Conservation (phyloP, 345 rosid species). For the Limnanthes douglasii region DNA sequence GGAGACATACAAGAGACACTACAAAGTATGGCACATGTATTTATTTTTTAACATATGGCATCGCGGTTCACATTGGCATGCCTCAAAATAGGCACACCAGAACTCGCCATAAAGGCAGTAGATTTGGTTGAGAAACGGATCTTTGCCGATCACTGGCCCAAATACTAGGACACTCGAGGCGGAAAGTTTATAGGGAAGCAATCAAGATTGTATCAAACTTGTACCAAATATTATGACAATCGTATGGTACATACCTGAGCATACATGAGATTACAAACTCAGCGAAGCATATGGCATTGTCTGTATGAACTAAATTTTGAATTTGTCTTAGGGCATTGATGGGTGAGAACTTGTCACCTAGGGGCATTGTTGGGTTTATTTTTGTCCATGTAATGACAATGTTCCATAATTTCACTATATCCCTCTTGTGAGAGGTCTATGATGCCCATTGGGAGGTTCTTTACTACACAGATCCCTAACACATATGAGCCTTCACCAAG, state of each 20-base stretch:
- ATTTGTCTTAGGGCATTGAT: too few species aligned
- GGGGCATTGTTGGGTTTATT: too few species aligned
- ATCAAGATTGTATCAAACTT: slow-evolving; percentile 63
- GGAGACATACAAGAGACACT: background rate
- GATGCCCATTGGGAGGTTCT: too few species aligned
- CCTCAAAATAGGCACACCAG: slow-evolving; percentile 64
- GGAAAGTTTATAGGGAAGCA: slow-evolving; percentile 78
- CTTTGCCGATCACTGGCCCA: slow-evolving; percentile 59
- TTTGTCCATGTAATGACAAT: too few species aligned
- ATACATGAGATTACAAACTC: slow-evolving; percentile 54
- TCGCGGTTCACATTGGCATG: slow-evolving; percentile 78
- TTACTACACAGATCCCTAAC: too few species aligned
- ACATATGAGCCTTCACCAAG: too few species aligned
- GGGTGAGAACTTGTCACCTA: too few species aligned
- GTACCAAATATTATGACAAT: too few species aligned
- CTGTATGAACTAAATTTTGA: slow-evolving; percentile 61
- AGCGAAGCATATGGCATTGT: slow-evolving; percentile 56
- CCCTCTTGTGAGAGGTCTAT: too few species aligned
- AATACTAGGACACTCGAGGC: slow-evolving; percentile 65
- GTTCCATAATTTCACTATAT: too few species aligned
- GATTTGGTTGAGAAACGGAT: slow-evolving; percentile 59
- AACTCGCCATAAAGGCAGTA: slow-evolving; percentile 59
- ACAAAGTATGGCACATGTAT: background rate
- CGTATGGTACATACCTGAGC: too few species aligned
- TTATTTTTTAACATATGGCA: background rate